Evolutionary conservation across 2,329 filamentous ascomycete genomes (phyloP).

Genomic region (Penicillium expansum): DNA sequence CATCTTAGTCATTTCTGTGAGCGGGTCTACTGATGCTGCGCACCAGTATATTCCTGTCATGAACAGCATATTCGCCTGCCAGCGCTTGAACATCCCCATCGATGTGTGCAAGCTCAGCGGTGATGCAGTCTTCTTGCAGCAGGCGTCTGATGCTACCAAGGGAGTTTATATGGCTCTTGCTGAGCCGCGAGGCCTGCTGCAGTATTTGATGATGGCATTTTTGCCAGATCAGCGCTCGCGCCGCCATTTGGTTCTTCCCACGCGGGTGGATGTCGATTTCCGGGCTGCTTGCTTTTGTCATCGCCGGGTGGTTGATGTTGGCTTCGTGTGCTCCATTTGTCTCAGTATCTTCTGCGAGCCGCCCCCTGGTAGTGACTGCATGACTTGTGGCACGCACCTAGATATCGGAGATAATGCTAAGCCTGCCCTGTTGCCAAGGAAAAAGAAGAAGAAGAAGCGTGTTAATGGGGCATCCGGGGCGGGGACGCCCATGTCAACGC

Average conservation of each 20-base stretch:
- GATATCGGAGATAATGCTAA: conserved; percentile 70
- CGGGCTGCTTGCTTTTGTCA: conserved; percentile 98
- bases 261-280: conserved; percentile 87
- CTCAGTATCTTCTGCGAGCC: conserved; percentile 85
- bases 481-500: conserved; percentile 59
- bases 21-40: conserved; percentile 80
- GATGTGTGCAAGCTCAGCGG: conserved; percentile 86
- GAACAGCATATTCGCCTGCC: conserved; percentile 96
- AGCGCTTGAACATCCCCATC: conserved; percentile 81
- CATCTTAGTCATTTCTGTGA: conserved; percentile 87
- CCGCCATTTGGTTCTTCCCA: conserved; percentile 69
- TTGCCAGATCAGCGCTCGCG: conserved; percentile 67
- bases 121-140: conserved; percentile 87
- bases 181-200: conserved; percentile 69
- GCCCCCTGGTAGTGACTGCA: conserved; percentile 63
- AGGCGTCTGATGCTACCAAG: conserved; percentile 73
- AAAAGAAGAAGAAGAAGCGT: conserved; percentile 74
- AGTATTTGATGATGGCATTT: conserved; percentile 94
- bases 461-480: conserved; percentile 48
- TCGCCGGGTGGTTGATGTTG: conserved; percentile 81
- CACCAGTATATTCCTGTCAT: conserved; percentile 96
- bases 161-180: conserved; percentile 67
- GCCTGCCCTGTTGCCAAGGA: conserved; percentile 69
- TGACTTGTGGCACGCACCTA: conserved; percentile 79
- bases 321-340: conserved; percentile 95